Conservation (phyloP, 2,329 filamentous ascomycete species). For the Trichoderma sp. region DNA sequence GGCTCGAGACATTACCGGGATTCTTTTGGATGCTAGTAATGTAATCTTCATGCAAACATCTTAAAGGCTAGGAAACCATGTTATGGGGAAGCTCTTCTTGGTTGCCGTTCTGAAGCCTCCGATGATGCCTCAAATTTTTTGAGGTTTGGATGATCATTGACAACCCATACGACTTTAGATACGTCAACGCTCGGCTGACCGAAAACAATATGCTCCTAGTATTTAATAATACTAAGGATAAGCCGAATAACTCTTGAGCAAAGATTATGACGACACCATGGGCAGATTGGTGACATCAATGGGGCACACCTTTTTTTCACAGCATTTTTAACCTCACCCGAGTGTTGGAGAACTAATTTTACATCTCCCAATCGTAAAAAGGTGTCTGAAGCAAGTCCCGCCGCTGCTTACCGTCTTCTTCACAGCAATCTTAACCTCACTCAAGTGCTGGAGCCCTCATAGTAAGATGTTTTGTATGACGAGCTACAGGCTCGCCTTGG, state of each 20-base stretch:
- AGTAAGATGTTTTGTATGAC: neutral
- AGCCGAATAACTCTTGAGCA: neutral
- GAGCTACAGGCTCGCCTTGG: neutral
- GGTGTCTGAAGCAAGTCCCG: too few relatives aligned
- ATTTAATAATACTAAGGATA: too few relatives aligned
- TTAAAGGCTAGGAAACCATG: neutral
- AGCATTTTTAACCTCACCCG: too few relatives aligned
- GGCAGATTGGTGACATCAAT: neutral
- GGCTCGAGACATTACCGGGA: neutral
- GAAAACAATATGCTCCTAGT: neutral
- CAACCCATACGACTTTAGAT: neutral
- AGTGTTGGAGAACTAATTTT: too few relatives aligned
- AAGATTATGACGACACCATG: neutral
- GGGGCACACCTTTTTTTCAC: too few relatives aligned
- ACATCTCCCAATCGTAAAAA: too few relatives aligned
- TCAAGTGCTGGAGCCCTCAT: neutral
- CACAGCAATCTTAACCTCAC: too few relatives aligned
- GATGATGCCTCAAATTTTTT: neutral
- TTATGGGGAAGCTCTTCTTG: neutral
- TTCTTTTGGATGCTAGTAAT: neutral
- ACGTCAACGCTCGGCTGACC: neutral
- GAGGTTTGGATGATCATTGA: neutral
- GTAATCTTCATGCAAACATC: neutral
- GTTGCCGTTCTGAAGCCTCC: neutral
- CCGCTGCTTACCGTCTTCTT: too few relatives aligned